Percentiles rank a stretch among this genome's conserved stretches.
Conservation (phyloP, 139 green algal species). For the Chlamydomonas schloesseri region DNA sequence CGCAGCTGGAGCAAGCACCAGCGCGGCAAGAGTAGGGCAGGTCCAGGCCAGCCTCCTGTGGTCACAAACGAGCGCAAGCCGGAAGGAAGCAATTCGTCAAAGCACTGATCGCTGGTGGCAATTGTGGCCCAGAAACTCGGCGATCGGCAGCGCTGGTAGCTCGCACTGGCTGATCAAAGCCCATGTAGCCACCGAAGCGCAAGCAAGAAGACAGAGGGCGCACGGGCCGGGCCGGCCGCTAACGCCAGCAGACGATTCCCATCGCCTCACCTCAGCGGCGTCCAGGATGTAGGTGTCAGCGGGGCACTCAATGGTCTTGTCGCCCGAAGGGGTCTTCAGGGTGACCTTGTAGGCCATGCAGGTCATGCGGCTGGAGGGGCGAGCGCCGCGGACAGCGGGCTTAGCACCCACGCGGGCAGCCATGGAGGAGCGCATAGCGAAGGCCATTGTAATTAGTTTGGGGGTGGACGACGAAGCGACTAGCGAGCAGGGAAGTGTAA, state of each 20-base stretch:
- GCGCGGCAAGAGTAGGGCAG: constrained; percentile 93
- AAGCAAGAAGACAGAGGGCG: too few relatives aligned
- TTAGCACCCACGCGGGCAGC: constrained; percentile 30
- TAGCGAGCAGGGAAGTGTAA: too few relatives aligned
- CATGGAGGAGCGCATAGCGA: constrained; percentile 37
- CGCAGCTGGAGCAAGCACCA: constrained; percentile 79
- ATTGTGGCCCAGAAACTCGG: too few relatives aligned
- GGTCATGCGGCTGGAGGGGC: constrained; percentile 18
- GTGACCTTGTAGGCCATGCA: constrained; percentile 78
- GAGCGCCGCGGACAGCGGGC: constrained; percentile 27
- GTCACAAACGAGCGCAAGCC: background rate
- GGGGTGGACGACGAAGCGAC: background rate
- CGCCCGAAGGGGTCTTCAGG: constrained; percentile 67
- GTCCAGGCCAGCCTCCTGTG: constrained; percentile 80
- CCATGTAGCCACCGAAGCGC: too few relatives aligned
- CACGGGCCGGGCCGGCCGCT: too few relatives aligned
- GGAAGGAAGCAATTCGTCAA: background rate
- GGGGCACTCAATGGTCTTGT: constrained; percentile 67
- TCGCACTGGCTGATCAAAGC: too few relatives aligned
- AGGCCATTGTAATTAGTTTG: constrained; percentile 34
- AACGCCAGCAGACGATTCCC: too few relatives aligned
- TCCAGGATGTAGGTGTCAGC: constrained; percentile 81
- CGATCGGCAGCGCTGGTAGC: too few relatives aligned
- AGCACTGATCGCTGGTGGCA: too few relatives aligned
- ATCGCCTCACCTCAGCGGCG: constrained; percentile 56